Percentiles rank a stretch among this genome's conserved stretches.
phyloP scores from a whole-genome alignment of 2,329 filamentous ascomycete genomes.

The Chrysosphaeria jannelii region DNA sequence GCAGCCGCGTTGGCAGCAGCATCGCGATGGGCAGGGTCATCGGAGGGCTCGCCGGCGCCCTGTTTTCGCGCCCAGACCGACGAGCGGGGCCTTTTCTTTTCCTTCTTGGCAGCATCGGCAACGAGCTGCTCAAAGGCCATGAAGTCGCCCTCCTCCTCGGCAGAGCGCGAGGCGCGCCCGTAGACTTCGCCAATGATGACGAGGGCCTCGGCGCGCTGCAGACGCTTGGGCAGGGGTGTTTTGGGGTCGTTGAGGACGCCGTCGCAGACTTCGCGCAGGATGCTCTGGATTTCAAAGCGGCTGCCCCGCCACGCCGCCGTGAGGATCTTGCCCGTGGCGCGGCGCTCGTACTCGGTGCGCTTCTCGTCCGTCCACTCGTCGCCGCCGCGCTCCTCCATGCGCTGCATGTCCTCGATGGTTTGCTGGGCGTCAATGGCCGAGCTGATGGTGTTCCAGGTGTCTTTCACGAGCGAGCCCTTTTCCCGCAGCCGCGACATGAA shows the following conservation, averaged over 20 bases:
- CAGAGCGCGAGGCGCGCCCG: conserved; percentile 53
- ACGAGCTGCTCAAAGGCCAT: conserved; percentile 97
- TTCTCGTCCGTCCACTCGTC: conserved; percentile 98
- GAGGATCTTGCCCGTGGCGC: conserved; percentile 90
- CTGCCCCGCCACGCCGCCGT: conserved; percentile 87
- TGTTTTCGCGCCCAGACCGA: background rate
- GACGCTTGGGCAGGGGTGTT: conserved; percentile 52
- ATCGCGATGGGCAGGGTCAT: background rate
- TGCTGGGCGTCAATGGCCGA: conserved; percentile 92
- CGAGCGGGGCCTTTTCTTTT: conserved; percentile 21
- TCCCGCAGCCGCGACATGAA: conserved; percentile 89
- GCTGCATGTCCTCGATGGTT: conserved; percentile 97
- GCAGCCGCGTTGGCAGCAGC: conserved; percentile 7
- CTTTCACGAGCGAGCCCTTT: conserved; percentile 88
- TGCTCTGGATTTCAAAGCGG: conserved; percentile 94
- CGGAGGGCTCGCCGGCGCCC: background rate
- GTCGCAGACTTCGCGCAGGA: conserved; percentile 84
- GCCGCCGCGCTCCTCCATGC: conserved; percentile 75
- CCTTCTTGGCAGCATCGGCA: conserved; percentile 89
- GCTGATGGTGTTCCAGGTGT: conserved; percentile 93
- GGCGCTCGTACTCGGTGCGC: conserved; percentile 80
- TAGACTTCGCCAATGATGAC: conserved; percentile 75
- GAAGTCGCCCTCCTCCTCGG: conserved; percentile 93
- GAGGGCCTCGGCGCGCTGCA: conserved; percentile 75
- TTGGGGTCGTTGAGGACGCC: conserved; percentile 51